A percentile compares a stretch with the other conserved stretches of the same genome.
Conservation (phyloP, 2,329 filamentous ascomycete species). For the Herpotrichia juniperi region DNA sequence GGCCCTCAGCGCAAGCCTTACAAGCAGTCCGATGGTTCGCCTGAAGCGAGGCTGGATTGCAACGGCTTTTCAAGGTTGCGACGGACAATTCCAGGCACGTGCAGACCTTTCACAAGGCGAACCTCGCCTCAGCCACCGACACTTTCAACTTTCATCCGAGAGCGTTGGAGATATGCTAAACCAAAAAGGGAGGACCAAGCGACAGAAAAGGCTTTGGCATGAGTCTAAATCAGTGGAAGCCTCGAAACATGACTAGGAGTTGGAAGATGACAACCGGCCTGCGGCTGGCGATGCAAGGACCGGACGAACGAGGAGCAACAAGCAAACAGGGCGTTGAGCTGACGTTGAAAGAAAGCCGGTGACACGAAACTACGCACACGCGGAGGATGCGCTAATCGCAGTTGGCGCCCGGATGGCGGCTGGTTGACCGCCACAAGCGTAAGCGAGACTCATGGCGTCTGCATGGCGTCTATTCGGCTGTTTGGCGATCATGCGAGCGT, state of each 20-base stretch:
- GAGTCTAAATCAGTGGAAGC: too few relatives aligned
- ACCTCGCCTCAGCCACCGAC: neutral
- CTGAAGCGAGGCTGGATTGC: neutral
- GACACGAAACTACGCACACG: constrained; percentile 8
- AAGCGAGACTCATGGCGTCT: neutral
- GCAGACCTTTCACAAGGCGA: neutral
- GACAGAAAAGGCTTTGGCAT: too few relatives aligned
- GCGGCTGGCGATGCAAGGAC: too few relatives aligned
- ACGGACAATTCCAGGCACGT: neutral
- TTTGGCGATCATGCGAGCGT: neutral
- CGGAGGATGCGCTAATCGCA: neutral
- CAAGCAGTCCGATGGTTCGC: neutral
- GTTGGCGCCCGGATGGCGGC: neutral
- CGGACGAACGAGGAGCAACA: too few relatives aligned
- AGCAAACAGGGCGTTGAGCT: constrained; percentile 1
- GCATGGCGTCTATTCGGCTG: neutral
- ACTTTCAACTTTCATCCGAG: neutral
- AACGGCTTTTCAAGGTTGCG: neutral
- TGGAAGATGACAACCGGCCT: too few relatives aligned
- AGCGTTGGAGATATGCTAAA: neutral
- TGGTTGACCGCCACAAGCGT: neutral
- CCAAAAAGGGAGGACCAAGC: too few relatives aligned
- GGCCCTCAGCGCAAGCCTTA: neutral
- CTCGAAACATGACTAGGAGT: too few relatives aligned
- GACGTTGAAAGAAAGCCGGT: constrained; percentile 23